Conservation (phyloP, 306 rosid species). For the Prunus davidiana region DNA sequence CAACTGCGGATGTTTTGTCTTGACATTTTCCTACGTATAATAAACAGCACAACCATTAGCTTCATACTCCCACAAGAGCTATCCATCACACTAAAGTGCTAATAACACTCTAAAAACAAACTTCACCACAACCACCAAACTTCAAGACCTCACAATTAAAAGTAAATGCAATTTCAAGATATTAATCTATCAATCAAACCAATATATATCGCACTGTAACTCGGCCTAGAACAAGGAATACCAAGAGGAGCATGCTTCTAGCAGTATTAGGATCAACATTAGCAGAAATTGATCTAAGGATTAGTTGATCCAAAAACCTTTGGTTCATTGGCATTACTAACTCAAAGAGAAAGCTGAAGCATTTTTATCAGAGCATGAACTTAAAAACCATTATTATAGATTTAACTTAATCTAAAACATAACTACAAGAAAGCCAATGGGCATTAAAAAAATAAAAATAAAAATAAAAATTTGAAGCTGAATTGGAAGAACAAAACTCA, state of each 20-base stretch:
- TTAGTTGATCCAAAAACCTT: not conserved
- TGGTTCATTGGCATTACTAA: not conserved
- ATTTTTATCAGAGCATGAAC: not conserved
- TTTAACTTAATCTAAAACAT: not conserved
- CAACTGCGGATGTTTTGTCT: conserved; percentile 97
- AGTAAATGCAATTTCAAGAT: not conserved
- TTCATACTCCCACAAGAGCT: not conserved
- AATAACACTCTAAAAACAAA: not conserved
- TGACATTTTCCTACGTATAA: conserved; percentile 74
- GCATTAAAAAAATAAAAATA: not conserved
- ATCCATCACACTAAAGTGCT: not conserved
- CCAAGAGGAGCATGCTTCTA: not conserved
- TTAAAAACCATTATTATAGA: conserved; percentile 5
- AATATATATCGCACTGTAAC: not conserved
- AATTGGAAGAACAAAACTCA: conserved; percentile 39
- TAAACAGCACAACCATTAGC: conserved; percentile 21
- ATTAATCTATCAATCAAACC: not conserved
- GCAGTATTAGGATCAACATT: not conserved
- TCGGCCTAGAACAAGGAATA: not conserved
- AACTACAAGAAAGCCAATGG: not conserved
- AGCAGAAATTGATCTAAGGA: not conserved
- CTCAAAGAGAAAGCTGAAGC: not conserved
- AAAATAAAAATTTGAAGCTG: not conserved
- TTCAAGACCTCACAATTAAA: not conserved
- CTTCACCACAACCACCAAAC: not conserved